phyloP scores from a whole-genome alignment of 2,329 filamentous ascomycete species.

The Ophiostoma ulmi region DNA sequence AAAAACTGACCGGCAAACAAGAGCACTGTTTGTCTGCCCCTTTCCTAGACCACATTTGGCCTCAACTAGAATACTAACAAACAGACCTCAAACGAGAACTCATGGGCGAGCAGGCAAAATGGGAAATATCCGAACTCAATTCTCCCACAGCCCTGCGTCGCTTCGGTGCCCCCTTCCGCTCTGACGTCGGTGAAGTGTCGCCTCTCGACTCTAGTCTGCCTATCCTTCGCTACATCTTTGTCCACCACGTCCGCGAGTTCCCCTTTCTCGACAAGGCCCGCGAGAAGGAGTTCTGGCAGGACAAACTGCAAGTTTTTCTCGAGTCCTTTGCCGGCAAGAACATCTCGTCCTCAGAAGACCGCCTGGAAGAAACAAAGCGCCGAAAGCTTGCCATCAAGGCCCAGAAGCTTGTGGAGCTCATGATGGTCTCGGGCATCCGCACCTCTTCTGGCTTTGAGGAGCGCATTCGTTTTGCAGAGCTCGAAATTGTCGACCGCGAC shows the following conservation, averaged over 20 bases:
- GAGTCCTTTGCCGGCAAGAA: slow-evolving; percentile 96
- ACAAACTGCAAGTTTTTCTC: slow-evolving; percentile 92
- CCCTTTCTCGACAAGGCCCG: slow-evolving; percentile 93
- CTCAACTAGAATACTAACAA: background rate
- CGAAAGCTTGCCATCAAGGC: slow-evolving; percentile 88
- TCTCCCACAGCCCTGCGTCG: slow-evolving; percentile 89
- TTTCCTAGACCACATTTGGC: background rate
- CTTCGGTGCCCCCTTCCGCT: slow-evolving; percentile 93
- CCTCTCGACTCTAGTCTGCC: slow-evolving; percentile 90
- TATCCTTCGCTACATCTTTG: slow-evolving; percentile 92
- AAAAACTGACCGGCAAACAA: slow-evolving; percentile 82
- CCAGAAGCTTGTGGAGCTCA: slow-evolving; percentile 92
- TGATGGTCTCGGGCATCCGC: slow-evolving; percentile 98
- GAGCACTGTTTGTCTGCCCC: slow-evolving; percentile 78
- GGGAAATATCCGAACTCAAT: slow-evolving; percentile 87
- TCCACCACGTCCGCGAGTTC: slow-evolving; percentile 95
- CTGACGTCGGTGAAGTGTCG: slow-evolving; percentile 84
- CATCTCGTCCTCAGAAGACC: slow-evolving; percentile 94
- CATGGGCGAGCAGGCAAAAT: slow-evolving; percentile 80
- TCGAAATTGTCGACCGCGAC: slow-evolving; percentile 90
- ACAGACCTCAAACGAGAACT: slow-evolving; percentile 93
- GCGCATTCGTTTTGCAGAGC: slow-evolving; percentile 90
- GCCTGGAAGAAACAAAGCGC: slow-evolving; percentile 92
- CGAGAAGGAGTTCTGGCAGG: slow-evolving; percentile 99
- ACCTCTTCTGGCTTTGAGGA: slow-evolving; percentile 97